Percentiles rank a stretch among this genome's conserved stretches.
Conservation (phyloP, 805 yeast species). For the Ascoidea tarda region DNA sequence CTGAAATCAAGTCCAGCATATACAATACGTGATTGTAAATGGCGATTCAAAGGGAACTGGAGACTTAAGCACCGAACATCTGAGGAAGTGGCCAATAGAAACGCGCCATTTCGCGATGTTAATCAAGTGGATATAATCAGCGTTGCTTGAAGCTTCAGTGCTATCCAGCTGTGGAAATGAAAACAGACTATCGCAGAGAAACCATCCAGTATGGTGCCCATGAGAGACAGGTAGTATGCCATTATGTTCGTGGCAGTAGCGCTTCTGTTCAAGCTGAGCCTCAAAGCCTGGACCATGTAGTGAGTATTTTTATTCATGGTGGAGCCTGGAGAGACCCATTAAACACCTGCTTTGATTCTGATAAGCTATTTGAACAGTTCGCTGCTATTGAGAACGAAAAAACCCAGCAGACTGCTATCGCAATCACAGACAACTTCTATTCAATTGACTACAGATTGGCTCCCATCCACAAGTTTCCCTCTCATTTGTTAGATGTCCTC, state of each 20-base stretch:
- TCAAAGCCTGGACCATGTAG: conserved; percentile 5
- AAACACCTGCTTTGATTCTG: conserved; percentile 46
- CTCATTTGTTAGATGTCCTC: conserved; percentile 41
- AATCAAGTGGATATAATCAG: too few species aligned
- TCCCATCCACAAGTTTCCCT: conserved; percentile 49
- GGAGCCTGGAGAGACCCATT: conserved; percentile 77
- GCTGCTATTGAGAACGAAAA: not conserved
- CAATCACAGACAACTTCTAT: conserved; percentile 17
- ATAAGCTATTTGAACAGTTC: conserved; percentile 1
- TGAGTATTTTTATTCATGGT: conserved; percentile 60
- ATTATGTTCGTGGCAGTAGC: not conserved
- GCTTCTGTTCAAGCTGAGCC: not conserved
- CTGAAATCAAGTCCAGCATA: too few species aligned
- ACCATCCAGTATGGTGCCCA: not conserved
- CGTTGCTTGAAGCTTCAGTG: too few species aligned
- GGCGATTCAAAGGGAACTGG: too few species aligned
- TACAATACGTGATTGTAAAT: too few species aligned
- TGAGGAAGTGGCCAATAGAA: too few species aligned
- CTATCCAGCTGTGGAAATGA: too few species aligned
- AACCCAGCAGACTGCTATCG: conserved; percentile 16
- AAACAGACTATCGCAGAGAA: too few species aligned
- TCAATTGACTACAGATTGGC: conserved; percentile 54
- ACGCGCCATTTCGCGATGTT: too few species aligned
- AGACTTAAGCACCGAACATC: too few species aligned
- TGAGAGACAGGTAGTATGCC: not conserved